These are phyloP conservation scores for Torulaspora franciscae DNA, from an alignment of 805 yeast species.

Conservation along the genomic window DNA sequence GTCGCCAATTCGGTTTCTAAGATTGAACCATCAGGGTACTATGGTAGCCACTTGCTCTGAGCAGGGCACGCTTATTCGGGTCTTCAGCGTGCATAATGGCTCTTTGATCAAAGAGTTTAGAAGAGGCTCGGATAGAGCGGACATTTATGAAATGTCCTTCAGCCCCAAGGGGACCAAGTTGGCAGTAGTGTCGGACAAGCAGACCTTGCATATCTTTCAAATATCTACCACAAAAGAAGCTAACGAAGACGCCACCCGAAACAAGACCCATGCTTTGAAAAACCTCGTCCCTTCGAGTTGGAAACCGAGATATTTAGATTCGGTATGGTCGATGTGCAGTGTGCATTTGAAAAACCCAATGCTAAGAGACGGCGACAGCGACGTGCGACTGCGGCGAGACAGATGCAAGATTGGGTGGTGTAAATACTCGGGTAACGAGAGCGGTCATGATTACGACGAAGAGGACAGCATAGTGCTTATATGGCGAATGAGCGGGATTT, in stretches of 20 bases:
- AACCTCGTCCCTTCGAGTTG: conserved; percentile 49
- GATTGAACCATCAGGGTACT: conserved; percentile 69
- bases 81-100: conserved; percentile 60
- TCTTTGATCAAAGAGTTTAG: conserved; percentile 76
- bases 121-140: conserved; percentile 83
- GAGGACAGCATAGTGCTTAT: conserved; percentile 68
- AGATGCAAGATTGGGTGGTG: conserved; percentile 34
- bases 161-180: conserved; percentile 69
- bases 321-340: conserved; percentile 86
- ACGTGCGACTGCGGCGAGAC: conserved; percentile 23
- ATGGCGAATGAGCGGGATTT: conserved; percentile 67
- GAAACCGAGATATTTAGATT: conserved; percentile 68
- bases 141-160: conserved; percentile 76
- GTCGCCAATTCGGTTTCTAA: conserved; percentile 60
- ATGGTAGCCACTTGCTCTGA: conserved; percentile 83
- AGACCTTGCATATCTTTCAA: conserved; percentile 81
- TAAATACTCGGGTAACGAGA: conserved; percentile 8
- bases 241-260: conserved; percentile 10
- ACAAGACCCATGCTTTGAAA: conserved; percentile 62
- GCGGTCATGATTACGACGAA: conserved; percentile 32
- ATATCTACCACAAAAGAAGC: conserved; percentile 35
- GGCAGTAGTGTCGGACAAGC: conserved; percentile 85
- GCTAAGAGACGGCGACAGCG: conserved; percentile 24
- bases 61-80: conserved; percentile 84
- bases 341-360: conserved; percentile 43